Evolutionary conservation across 2,329 filamentous ascomycete genomes (phyloP).

Genomic region (Cadophora gregata): DNA sequence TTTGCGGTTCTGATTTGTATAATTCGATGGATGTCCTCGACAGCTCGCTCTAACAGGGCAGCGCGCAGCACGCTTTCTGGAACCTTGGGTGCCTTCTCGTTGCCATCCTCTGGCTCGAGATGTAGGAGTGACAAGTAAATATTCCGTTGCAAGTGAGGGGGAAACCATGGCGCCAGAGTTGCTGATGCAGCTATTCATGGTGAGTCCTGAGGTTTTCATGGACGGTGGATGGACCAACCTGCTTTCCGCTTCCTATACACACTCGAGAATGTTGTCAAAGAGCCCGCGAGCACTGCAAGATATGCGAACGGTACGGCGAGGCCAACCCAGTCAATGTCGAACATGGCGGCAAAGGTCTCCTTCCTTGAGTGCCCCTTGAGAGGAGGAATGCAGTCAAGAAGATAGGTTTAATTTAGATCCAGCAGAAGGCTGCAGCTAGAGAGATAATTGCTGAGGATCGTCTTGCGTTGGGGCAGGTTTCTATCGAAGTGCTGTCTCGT

Average conservation of each 20-base stretch:
- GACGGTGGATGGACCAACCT: slow-evolving; percentile 56
- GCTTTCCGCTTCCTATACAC: slow-evolving; percentile 94
- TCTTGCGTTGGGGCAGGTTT: background rate
- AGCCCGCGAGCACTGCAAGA: slow-evolving; percentile 83
- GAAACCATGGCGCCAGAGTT: slow-evolving; percentile 93
- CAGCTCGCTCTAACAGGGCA: slow-evolving; percentile 84
- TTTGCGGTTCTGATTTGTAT: slow-evolving; percentile 89
- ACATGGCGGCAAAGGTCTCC: slow-evolving; percentile 40
- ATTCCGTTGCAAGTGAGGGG: slow-evolving; percentile 87
- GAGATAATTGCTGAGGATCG: background rate
- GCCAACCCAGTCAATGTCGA: slow-evolving; percentile 75
- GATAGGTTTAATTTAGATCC: background rate
- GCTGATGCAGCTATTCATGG: slow-evolving; percentile 69
- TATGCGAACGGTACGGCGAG: slow-evolving; percentile 89
- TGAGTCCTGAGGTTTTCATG: slow-evolving; percentile 34
- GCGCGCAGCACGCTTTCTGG: slow-evolving; percentile 88
- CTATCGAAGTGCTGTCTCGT: background rate
- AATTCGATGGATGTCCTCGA: slow-evolving; percentile 91
- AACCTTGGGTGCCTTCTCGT: slow-evolving; percentile 71
- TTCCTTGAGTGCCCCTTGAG: slow-evolving; percentile 9
- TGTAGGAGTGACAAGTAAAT: slow-evolving; percentile 94
- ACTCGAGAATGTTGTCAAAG: slow-evolving; percentile 88
- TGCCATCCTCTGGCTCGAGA: slow-evolving; percentile 65
- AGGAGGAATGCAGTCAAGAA: background rate
- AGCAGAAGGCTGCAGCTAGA: background rate